Evolutionary conservation across 345 rosid genomes (phyloP), one percentile per base, ranked within the genome.

Genomic region (Syzygium jambos): DNA sequence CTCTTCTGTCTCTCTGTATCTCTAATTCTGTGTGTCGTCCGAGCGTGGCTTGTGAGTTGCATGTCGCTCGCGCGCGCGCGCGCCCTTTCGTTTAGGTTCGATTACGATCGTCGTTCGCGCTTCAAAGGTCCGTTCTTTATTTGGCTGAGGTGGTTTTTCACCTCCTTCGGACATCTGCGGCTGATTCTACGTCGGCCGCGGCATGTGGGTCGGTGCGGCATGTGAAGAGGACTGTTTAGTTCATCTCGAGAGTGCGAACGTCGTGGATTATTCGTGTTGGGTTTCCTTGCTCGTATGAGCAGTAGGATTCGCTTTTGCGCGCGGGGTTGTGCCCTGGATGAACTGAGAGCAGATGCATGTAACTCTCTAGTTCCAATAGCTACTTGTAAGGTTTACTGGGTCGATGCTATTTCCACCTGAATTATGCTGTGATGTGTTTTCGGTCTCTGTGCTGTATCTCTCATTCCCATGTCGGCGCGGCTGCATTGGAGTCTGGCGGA

Each of bases 401-500:
- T 34, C 19, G 11, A 38, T 38, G 49, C 82, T 73, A 73, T 5
- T 73, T 73, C 27, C 27, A 19, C 82, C 49, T 73, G 82, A 73
- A 38, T 38, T 19, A 34, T 73, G 82, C 7, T 38, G 0, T 19
- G 6, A 25, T 19, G 82, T 73, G 49, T 22, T 9, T 38, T 38
- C 0, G 82, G 49, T 73, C 25, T 19, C 49, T 34, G 25, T 9
- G 49, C 13, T 34, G 80, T 38, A 21, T 73, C 82, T 34, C 78
- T 38, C 8, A 1, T 38, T 38, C 82, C 82, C 82, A 38, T 2
- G 49, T 34, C 0, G 46, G 25, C 14, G 0, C 0, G 25, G 82
- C 46, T 68, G 43, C 49, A 10, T 38, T 10, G 49, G 49, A 38
- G 82, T 73, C 27, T 73, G 49, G 49, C 8, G 7, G 7, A 38